phyloP scores from a whole-genome alignment of 1,284 basidiomycete genomes.

The Melanopsichium pennsylvanicum region DNA sequence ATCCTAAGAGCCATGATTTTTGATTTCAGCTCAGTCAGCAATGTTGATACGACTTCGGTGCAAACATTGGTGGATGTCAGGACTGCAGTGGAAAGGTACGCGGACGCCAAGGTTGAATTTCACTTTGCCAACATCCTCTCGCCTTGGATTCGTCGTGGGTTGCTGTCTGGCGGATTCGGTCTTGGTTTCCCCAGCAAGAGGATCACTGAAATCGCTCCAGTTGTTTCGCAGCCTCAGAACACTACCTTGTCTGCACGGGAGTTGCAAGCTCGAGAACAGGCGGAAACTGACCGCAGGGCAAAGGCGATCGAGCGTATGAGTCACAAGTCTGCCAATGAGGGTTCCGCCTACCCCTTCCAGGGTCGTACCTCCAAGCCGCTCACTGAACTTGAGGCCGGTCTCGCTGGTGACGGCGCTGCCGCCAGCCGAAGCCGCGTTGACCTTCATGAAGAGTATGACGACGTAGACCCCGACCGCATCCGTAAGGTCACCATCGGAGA shows the following conservation, averaged over 20 bases:
- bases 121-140: slow-evolving; percentile 88
- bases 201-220: slow-evolving; percentile 55
- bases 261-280: slow-evolving; percentile 28
- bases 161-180: slow-evolving; percentile 47
- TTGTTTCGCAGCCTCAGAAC: slow-evolving; percentile 74
- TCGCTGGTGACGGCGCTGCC: slow-evolving; percentile 65
- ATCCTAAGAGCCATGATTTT: slow-evolving; percentile 84
- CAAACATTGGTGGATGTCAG: slow-evolving; percentile 91
- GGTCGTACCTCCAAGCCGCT: slow-evolving; percentile 26
- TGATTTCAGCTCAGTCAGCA: slow-evolving; percentile 82
- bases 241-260: slow-evolving; percentile 25
- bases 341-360: slow-evolving; percentile 35
- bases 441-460: slow-evolving; percentile 68
- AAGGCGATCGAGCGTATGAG: slow-evolving; percentile 41
- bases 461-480: slow-evolving; percentile 66
- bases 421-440: slow-evolving; percentile 62
- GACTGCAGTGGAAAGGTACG: slow-evolving; percentile 85
- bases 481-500: slow-evolving; percentile 24
- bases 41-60: slow-evolving; percentile 79
- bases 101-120: slow-evolving; percentile 80
- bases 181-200: slow-evolving; percentile 36
- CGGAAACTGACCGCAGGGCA: slow-evolving; percentile 23
- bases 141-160: slow-evolving; percentile 80
- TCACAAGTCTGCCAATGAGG: slow-evolving; percentile 38
- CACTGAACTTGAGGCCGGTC: slow-evolving; percentile 66